These are phyloP conservation scores for Salicornia ramosissima DNA, from an alignment of 148 eudicot genomes.

Conservation along the genomic window DNA sequence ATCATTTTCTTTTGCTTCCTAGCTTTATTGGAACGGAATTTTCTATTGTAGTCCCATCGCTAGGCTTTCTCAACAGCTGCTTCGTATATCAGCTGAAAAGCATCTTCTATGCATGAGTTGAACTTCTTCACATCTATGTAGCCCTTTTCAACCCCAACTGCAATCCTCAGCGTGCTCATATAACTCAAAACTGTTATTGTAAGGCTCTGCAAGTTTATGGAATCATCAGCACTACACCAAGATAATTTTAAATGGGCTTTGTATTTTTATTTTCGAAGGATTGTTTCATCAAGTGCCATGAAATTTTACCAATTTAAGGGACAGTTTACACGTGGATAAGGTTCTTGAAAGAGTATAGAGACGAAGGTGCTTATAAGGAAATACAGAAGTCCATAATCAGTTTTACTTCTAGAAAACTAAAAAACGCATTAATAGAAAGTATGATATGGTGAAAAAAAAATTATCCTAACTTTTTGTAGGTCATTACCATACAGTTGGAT, in stretches of 20 bases:
- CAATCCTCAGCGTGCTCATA: conserved; percentile 39
- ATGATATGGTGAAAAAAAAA: too few species aligned
- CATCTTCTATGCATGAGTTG: conserved; percentile 46
- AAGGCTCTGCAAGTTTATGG: conserved; percentile 50
- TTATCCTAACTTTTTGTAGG: too few species aligned
- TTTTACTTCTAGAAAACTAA: too few species aligned
- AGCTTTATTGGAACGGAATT: background rate
- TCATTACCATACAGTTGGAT: too few species aligned
- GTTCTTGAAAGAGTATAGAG: too few species aligned
- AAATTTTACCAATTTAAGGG: too few species aligned
- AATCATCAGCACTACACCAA: background rate
- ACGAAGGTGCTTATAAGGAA: too few species aligned
- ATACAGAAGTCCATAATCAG: too few species aligned
- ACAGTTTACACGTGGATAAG: too few species aligned
- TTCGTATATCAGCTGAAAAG: conserved; percentile 40
- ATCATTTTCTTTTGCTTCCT: background rate
- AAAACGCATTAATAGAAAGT: too few species aligned
- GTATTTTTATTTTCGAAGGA: background rate
- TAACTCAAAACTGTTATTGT: conserved; percentile 60
- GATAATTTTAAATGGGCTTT: background rate
- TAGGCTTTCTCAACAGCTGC: conserved; percentile 34
- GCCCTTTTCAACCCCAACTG: conserved; percentile 45
- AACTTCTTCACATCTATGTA: conserved; percentile 42
- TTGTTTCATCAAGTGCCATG: too few species aligned
- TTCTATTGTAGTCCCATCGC: background rate